Evolutionary conservation across 129 eudicot genomes (phyloP).

Genomic region (Ambrosia artemisiifolia): DNA sequence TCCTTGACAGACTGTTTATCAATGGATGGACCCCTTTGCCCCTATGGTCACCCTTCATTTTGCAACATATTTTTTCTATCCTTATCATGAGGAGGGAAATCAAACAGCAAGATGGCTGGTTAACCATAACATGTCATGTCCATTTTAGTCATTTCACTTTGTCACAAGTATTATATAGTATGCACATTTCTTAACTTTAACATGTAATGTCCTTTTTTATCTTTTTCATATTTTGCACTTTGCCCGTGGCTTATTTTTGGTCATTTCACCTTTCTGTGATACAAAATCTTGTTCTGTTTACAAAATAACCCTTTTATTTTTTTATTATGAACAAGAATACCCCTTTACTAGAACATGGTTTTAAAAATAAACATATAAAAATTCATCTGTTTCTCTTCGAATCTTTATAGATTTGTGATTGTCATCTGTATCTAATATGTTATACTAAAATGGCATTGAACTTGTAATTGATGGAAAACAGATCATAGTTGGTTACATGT

Average conservation of each 20-base stretch:
- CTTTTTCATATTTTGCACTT: background rate
- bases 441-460: conserved; percentile 5
- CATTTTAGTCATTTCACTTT: conserved; percentile 15
- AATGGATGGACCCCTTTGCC: conserved; percentile 33
- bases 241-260: background rate
- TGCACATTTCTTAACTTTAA: conserved; percentile 8
- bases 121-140: conserved; percentile 24
- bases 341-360: background rate
- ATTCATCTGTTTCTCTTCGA: background rate
- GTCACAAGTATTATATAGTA: background rate
- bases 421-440: conserved; percentile 1
- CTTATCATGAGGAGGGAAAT: conserved; percentile 46
- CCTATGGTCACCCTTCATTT: conserved; percentile 22
- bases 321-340: background rate
- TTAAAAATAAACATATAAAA: conserved; percentile 1
- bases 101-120: conserved; percentile 28
- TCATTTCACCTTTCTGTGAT: background rate
- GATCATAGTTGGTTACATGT: conserved; percentile 29
- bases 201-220: conserved; percentile 4
- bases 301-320: background rate
- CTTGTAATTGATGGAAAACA: conserved; percentile 32
- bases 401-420: conserved; percentile 7
- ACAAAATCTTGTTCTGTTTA: background rate
- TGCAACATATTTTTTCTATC: conserved; percentile 40
- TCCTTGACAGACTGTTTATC: conserved; percentile 29